These are phyloP conservation scores for Macrophomina tecta DNA, from an alignment of 2,329 filamentous ascomycete species.

Conservation along the genomic window DNA sequence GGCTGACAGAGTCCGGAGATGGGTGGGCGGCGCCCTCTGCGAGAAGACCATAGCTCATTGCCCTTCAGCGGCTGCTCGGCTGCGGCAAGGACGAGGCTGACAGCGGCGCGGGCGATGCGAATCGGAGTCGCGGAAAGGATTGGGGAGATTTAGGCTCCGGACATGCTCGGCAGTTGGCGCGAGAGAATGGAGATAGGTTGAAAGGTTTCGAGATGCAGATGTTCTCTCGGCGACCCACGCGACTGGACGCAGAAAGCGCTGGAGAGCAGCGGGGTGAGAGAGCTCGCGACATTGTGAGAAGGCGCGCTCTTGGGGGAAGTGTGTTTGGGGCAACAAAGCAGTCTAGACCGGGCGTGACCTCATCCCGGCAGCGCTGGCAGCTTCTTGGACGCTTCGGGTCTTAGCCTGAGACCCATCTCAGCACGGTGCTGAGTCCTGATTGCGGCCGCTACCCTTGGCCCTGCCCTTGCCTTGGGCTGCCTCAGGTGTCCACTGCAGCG, in stretches of 20 bases:
- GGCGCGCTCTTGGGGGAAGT: constrained; percentile 7
- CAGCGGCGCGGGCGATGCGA: not conserved
- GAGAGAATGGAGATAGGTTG: not conserved
- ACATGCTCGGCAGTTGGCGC: not conserved
- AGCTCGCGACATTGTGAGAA: constrained; percentile 1
- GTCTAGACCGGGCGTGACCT: constrained; percentile 11
- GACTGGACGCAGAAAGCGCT: not conserved
- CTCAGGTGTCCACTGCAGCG: not conserved
- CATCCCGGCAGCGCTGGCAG: not conserved
- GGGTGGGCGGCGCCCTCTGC: constrained; percentile 6
- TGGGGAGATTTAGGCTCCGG: not conserved
- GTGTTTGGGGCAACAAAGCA: constrained; percentile 22
- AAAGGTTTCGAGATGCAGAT: not conserved
- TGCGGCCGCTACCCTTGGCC: not conserved
- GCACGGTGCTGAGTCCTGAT: not conserved
- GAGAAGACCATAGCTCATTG: constrained; percentile 18
- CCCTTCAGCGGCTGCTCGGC: constrained; percentile 4
- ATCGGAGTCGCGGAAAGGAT: not conserved
- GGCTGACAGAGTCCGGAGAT: not conserved
- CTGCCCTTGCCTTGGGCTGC: not conserved
- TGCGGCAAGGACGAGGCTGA: not conserved
- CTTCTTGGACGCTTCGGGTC: not conserved
- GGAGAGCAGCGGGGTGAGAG: not conserved
- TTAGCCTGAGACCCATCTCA: not conserved
- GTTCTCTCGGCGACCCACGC: not conserved